These are phyloP conservation scores for Aureobasidium sp. DNA, from an alignment of 2,329 filamentous ascomycete species.

Conservation along the genomic window DNA sequence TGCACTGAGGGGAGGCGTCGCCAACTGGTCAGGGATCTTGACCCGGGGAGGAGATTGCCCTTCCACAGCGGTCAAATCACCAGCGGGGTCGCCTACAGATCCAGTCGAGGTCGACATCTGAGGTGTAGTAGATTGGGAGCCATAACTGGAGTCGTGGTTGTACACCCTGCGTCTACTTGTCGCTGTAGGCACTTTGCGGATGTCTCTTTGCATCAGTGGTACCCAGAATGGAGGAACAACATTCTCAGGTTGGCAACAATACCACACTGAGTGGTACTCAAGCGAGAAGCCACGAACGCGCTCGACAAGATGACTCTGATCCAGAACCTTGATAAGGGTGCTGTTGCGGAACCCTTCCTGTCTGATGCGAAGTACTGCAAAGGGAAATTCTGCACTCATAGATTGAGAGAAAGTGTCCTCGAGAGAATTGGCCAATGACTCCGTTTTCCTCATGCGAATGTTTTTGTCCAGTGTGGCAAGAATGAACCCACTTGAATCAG, in stretches of 20 bases:
- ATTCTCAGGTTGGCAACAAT: slow-evolving; percentile 36
- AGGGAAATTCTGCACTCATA: slow-evolving; percentile 35
- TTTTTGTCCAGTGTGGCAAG: slow-evolving; percentile 45
- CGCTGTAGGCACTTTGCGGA: slow-evolving; percentile 45
- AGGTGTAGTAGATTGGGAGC: slow-evolving; percentile 24
- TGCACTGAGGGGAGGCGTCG: slow-evolving; percentile 34
- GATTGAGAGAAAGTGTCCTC: slow-evolving; percentile 15
- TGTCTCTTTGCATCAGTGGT: slow-evolving; percentile 42
- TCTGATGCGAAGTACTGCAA: slow-evolving; percentile 45
- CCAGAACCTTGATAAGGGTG: slow-evolving; percentile 37
- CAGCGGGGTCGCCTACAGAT: slow-evolving; percentile 25
- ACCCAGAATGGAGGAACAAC: slow-evolving; percentile 45
- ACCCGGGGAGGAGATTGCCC: slow-evolving; percentile 10
- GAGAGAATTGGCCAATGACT: background rate
- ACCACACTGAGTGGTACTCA: slow-evolving; percentile 47
- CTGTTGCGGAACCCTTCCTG: slow-evolving; percentile 37
- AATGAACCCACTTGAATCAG: slow-evolving; percentile 34
- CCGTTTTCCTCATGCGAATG: slow-evolving; percentile 32
- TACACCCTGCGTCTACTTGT: slow-evolving; percentile 23
- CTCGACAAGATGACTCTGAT: slow-evolving; percentile 45
- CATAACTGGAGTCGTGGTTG: slow-evolving; percentile 15
- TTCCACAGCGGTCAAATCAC: slow-evolving; percentile 25
- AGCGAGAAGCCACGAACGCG: slow-evolving; percentile 48
- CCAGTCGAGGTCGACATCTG: slow-evolving; percentile 33
- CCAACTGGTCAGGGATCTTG: slow-evolving; percentile 31